Evolutionary conservation across 306 rosid genomes (phyloP).

Genomic region (Glycine tomentella): DNA sequence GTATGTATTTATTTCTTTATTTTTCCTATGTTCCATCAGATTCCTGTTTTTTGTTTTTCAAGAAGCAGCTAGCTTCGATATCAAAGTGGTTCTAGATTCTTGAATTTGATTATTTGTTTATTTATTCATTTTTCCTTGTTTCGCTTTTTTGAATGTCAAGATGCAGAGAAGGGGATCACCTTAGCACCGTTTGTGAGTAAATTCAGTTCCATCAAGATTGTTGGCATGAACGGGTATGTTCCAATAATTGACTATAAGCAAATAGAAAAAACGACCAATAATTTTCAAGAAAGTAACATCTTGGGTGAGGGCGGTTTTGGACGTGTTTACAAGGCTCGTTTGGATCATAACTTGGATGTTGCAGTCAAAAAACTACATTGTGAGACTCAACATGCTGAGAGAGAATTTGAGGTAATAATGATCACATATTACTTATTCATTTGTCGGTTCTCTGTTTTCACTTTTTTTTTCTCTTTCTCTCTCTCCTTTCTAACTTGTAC

Average conservation of each 20-base stretch:
- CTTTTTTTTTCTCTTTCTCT: neutral
- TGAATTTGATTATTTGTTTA: neutral
- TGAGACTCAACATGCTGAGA: slow-evolving; percentile 64
- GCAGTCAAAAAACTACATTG: slow-evolving; percentile 86
- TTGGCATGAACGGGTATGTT: slow-evolving; percentile 68
- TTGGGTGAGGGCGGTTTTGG: slow-evolving; percentile 96
- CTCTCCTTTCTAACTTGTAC: neutral
- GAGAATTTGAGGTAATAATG: slow-evolving; percentile 76
- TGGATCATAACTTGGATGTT: slow-evolving; percentile 71
- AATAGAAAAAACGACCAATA: slow-evolving; percentile 70
- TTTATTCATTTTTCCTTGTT: slow-evolving; percentile 1
- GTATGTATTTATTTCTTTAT: slow-evolving; percentile 22
- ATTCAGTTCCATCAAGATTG: slow-evolving; percentile 62
- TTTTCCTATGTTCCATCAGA: slow-evolving; percentile 8
- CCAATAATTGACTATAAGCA: slow-evolving; percentile 72
- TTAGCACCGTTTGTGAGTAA: slow-evolving; percentile 61
- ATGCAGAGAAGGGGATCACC: slow-evolving; percentile 72
- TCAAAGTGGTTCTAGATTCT: neutral
- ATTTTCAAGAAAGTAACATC: slow-evolving; percentile 72
- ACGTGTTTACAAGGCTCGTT: slow-evolving; percentile 83
- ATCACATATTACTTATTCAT: neutral
- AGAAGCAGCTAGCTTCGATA: too few relatives aligned
- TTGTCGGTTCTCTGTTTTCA: neutral
- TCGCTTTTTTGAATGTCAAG: slow-evolving; percentile 53
- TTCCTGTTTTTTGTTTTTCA: neutral